Percentiles rank a stretch among this genome's conserved stretches.
Conservation (phyloP, 106 monocot genomes). For the Agapanthus africanus region DNA sequence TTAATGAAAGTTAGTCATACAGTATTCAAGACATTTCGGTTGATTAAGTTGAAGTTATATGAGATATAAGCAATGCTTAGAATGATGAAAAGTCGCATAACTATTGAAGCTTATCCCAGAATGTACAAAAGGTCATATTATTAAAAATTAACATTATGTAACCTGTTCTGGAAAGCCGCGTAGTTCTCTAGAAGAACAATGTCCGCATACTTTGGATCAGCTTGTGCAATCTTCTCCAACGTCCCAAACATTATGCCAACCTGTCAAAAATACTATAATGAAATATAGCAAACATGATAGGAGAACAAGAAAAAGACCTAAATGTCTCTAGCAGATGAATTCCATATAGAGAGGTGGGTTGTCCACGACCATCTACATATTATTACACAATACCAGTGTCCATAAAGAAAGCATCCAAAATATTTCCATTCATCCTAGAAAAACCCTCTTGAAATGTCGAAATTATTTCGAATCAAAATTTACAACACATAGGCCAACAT, state of each 20-base stretch:
- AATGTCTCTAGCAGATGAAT: not conserved
- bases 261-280: slow-evolving; percentile 25
- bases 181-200: slow-evolving; percentile 92
- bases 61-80: not conserved
- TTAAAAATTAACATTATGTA: slow-evolving; percentile 1
- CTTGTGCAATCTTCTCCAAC: slow-evolving; percentile 92
- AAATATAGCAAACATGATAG: not conserved
- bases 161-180: slow-evolving; percentile 99
- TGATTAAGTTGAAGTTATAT: not conserved
- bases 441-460: too few relatives aligned
- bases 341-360: not conserved
- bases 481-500: too few relatives aligned
- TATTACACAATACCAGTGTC: not conserved
- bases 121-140: not conserved
- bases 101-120: not conserved
- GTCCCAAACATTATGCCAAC: slow-evolving; percentile 88
- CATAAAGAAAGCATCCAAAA: not conserved
- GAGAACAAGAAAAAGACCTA: not conserved
- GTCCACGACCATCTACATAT: not conserved
- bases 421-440: not conserved
- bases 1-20: not conserved
- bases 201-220: slow-evolving; percentile 71
- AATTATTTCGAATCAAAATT: too few relatives aligned
- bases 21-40: not conserved
- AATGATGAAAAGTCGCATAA: not conserved